Percentiles rank a stretch among this genome's conserved stretches.
phyloP scores from a whole-genome alignment of 106 monocot species.

The Platanthera zijinensis region DNA sequence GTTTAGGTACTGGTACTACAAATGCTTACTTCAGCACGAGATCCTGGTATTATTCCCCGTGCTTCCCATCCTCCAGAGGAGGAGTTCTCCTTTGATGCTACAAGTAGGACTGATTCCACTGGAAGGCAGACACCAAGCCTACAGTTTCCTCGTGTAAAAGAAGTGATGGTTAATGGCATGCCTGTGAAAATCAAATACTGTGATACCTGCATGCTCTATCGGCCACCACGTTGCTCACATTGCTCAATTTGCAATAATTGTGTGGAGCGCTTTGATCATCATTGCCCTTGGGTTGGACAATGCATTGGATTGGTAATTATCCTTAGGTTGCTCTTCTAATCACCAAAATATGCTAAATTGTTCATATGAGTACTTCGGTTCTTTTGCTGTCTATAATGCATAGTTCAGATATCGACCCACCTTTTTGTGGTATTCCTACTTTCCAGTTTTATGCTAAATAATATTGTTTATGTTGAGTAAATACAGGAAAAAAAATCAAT shows the following conservation, averaged over 20 bases:
- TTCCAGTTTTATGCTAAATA: background rate
- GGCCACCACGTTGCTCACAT: constrained; percentile 91
- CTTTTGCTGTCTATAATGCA: background rate
- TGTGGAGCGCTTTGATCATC: constrained; percentile 93
- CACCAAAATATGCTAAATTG: background rate
- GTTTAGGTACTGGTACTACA: constrained; percentile 53
- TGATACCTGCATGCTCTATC: constrained; percentile 93
- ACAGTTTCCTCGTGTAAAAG: constrained; percentile 71
- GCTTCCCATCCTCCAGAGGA: constrained; percentile 87
- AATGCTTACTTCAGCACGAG: constrained; percentile 66
- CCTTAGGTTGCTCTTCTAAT: background rate
- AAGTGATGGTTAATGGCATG: constrained; percentile 60
- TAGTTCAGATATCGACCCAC: background rate
- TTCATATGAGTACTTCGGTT: background rate
- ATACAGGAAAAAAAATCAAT: too few relatives aligned
- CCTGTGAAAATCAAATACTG: constrained; percentile 84
- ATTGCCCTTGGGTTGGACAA: constrained; percentile 98
- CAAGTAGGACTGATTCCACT: constrained; percentile 14
- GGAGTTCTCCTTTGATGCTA: constrained; percentile 54
- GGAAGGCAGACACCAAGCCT: constrained; percentile 50
- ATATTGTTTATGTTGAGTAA: background rate
- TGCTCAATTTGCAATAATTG: constrained; percentile 97
- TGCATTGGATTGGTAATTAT: constrained; percentile 79
- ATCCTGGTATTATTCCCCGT: constrained; percentile 83
- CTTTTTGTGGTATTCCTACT: background rate